phyloP scores from a whole-genome alignment of 2,329 filamentous ascomycete species.

The Cladosporium phlei region DNA sequence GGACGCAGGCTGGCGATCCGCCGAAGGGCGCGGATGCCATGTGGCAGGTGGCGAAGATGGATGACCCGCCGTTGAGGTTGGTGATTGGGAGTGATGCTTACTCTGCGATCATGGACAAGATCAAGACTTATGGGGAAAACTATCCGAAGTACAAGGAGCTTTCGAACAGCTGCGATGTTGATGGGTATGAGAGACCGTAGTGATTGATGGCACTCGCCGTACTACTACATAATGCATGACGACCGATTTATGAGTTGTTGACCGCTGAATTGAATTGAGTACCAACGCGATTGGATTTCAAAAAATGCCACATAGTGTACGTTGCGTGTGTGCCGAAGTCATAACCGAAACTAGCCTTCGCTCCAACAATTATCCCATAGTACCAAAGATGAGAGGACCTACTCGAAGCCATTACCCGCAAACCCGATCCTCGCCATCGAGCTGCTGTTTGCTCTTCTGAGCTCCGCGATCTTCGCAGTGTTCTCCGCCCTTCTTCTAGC shows the following conservation, averaged over 20 bases:
- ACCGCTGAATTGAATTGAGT: too few relatives aligned
- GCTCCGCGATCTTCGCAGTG: constrained; percentile 41
- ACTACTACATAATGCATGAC: too few relatives aligned
- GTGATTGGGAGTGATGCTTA: constrained; percentile 53
- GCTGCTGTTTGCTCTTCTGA: constrained; percentile 36
- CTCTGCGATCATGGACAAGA: constrained; percentile 44
- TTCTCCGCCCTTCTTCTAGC: constrained; percentile 48
- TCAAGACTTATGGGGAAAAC: constrained; percentile 46
- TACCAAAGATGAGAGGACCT: background rate
- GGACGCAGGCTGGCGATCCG: constrained; percentile 48
- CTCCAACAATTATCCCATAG: background rate
- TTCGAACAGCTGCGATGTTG: constrained; percentile 46
- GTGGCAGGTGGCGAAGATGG: constrained; percentile 51
- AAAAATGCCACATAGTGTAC: background rate
- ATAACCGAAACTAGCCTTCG: background rate
- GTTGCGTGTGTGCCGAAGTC: background rate
- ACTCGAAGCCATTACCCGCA: constrained; percentile 40
- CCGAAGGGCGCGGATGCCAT: constrained; percentile 45
- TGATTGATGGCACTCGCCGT: too few relatives aligned
- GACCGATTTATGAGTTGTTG: too few relatives aligned
- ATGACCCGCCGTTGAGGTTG: constrained; percentile 50
- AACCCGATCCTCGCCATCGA: constrained; percentile 32
- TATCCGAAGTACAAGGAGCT: constrained; percentile 49
- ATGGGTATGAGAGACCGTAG: constrained; percentile 30
- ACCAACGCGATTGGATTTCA: background rate